A percentile compares a stretch with the other conserved stretches of the same genome.
These are phyloP conservation scores for Boechera divaricarpa DNA, from an alignment of 345 rosid species.

Conservation along the genomic window DNA sequence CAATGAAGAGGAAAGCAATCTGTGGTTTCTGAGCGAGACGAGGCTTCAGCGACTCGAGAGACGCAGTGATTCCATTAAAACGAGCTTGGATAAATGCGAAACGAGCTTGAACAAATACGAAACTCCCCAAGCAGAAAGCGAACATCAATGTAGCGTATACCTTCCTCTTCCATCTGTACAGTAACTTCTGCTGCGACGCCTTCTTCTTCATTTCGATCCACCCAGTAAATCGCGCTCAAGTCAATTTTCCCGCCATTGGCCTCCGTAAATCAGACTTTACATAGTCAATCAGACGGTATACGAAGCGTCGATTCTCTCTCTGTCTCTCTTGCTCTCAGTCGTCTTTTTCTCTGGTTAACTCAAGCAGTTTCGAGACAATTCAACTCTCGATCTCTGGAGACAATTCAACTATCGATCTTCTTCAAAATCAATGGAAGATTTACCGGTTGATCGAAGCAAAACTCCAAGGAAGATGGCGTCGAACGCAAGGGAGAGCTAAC, in stretches of 20 bases:
- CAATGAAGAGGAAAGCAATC: slow-evolving; percentile 85
- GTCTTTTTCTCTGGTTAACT: background rate
- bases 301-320: background rate
- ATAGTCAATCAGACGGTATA: slow-evolving; percentile 18
- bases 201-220: slow-evolving; percentile 71
- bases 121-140: slow-evolving; percentile 63
- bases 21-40: slow-evolving; percentile 54
- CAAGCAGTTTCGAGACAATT: slow-evolving; percentile 2
- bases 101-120: slow-evolving; percentile 66
- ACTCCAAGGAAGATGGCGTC: slow-evolving; percentile 25
- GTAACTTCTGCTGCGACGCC: slow-evolving; percentile 54
- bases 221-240: slow-evolving; percentile 17
- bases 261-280: slow-evolving; percentile 7
- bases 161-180: slow-evolving; percentile 76
- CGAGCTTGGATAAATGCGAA: slow-evolving; percentile 68
- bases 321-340: background rate
- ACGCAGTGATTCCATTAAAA: slow-evolving; percentile 52
- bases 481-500: slow-evolving; percentile 27
- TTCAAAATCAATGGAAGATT: slow-evolving; percentile 13
- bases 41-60: slow-evolving; percentile 54
- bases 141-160: slow-evolving; percentile 48
- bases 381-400: slow-evolving; percentile 38
- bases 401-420: slow-evolving; percentile 32
- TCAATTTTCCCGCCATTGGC: slow-evolving; percentile 42
- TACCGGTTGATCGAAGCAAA: slow-evolving; percentile 24